These are phyloP conservation scores for Zymoseptoria brevis DNA, from an alignment of 2,329 filamentous ascomycete genomes.

Conservation along the genomic window DNA sequence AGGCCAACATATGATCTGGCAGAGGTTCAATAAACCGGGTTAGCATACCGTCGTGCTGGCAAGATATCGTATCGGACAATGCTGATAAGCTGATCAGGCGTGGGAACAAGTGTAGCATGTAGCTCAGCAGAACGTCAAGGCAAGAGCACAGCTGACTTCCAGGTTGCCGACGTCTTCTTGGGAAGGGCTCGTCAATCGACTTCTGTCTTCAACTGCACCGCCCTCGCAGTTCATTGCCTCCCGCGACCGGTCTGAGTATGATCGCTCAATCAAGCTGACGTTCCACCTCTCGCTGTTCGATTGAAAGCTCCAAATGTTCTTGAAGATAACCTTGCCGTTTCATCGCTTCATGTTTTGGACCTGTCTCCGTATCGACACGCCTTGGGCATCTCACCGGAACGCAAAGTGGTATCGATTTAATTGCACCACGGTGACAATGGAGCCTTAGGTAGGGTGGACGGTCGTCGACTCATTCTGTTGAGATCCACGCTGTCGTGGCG, in stretches of 20 bases:
- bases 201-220: not conserved
- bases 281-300: not conserved
- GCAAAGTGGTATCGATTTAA: not conserved
- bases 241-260: not conserved
- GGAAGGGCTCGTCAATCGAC: not conserved
- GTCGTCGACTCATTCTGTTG: not conserved
- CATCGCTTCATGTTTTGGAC: not conserved
- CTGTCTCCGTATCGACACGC: not conserved
- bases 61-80: too few species aligned
- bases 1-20: too few species aligned
- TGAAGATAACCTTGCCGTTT: not conserved
- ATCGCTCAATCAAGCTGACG: not conserved
- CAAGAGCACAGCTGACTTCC: not conserved
- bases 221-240: not conserved
- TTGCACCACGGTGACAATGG: not conserved
- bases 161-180: not conserved
- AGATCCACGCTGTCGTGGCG: not conserved
- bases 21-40: too few species aligned
- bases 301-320: not conserved
- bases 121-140: too few species aligned
- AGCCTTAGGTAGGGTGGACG: not conserved
- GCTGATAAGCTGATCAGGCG: too few species aligned
- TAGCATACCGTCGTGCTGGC: too few species aligned
- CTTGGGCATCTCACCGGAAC: not conserved
- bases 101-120: too few species aligned